Conservation (phyloP, 1,284 basidiomycete species). For the Salmacisia buchloeana region DNA sequence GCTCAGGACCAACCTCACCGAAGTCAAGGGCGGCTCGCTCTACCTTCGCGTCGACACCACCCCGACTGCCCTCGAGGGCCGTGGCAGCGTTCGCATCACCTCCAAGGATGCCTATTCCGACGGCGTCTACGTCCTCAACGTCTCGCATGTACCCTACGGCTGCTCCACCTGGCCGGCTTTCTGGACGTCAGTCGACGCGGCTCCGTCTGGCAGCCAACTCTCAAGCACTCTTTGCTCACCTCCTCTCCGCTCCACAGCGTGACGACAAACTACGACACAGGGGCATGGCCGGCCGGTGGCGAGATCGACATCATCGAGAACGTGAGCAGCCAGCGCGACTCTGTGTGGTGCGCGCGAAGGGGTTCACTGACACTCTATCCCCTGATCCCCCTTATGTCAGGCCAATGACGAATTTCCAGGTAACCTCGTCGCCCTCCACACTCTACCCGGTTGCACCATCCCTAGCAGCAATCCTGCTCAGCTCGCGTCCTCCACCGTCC, state of each 20-base stretch:
- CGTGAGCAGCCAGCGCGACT: not conserved
- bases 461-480: conserved; percentile 15
- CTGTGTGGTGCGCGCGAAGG: not conserved
- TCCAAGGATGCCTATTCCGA: conserved; percentile 38
- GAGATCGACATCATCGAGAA: conserved; percentile 47
- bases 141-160: conserved; percentile 39
- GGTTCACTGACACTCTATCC: not conserved
- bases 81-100: conserved; percentile 37
- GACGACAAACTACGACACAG: conserved; percentile 23
- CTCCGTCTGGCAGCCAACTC: not conserved
- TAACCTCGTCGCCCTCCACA: conserved; percentile 38
- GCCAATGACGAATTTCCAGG: conserved; percentile 39
- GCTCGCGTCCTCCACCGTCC: conserved; percentile 24
- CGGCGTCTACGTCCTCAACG: conserved; percentile 42
- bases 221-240: not conserved
- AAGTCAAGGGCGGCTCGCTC: conserved; percentile 11
- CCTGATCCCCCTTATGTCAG: conserved; percentile 16
- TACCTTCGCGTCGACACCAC: conserved; percentile 40
- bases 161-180: conserved; percentile 48
- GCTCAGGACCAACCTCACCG: not conserved
- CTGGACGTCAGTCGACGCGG: conserved; percentile 31
- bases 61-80: conserved; percentile 21
- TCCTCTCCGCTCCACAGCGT: not conserved
- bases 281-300: conserved; percentile 39
- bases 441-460: conserved; percentile 27